Base-by-base conservation (phyloP, 2,329 filamentous ascomycete species). In the Aspergillus jensenii region DNA sequence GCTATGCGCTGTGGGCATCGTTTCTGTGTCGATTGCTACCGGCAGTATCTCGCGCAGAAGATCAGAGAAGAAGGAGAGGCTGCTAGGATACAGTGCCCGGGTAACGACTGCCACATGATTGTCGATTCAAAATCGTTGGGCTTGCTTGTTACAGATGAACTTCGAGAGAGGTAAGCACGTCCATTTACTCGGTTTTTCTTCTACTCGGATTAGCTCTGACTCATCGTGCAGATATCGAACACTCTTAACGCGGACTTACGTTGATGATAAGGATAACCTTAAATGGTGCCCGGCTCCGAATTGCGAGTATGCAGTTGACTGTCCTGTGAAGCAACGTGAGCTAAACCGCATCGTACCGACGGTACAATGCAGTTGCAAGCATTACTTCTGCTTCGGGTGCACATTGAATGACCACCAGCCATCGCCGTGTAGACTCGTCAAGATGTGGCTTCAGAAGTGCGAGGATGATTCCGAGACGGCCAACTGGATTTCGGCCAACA, bases 211-310 rank as follows among this genome's bases (percentile, higher is more conserved):
- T 40, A 53, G 50, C 37, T n/a, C 43, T 56, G 57, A 41, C 11
- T 15, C 11, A 8, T 37, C 40, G n/a, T 59, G 37, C 63, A 86
- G 92, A 64, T 99, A 99, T 71, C 86, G 90, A 63, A 87, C 90
- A 66, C 83, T 99, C 15, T 86, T 99, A 35, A 96, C 90, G 69
- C 84, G 95, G 66, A 97, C 93, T 6, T 99, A 96, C 69, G 95
- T 99, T 59, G 95, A 99, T 74, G 93, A 99, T 75, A 96, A 92
- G 76, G 93, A 96, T 57, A 89, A 89, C 56, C 85, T 98, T 59
- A 96, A 96, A 74, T 99, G 95, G 95, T 99, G 95, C 73, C 95
- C 95, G 0, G 93, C 93, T 1, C 95, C 95, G n/a, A 93, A 99
- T 74, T 99, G 95, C 76, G 86, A 90, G 67, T 98, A 95, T 69